Base-by-base conservation (phyloP, 2,329 filamentous ascomycete genomes). In the Alternaria triticina region DNA sequence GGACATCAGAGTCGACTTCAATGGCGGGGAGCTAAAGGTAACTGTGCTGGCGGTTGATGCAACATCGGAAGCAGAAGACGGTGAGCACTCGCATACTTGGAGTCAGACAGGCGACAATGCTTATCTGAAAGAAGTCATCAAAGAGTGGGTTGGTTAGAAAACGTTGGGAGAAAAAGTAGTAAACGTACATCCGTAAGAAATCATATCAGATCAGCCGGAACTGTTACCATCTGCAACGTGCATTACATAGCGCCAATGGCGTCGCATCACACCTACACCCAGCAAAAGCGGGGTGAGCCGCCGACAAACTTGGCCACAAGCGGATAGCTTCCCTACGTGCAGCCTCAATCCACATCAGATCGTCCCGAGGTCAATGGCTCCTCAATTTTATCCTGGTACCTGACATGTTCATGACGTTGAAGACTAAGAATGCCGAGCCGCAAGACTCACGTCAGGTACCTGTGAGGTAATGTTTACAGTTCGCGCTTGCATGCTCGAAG, bases 371-470 rank as follows among this genome's bases (percentile, higher is more conserved):
- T 40, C 36, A 40, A 54, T 56, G 36, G 28, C 28, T 58, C 60
- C 52, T 47, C 54, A 50, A 57, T 22, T 52, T 40, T 57, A 59
- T 27, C 59, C 66, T 55, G 52, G 61, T 59, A 62, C 47, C 59
- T 70, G 67, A 70, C 69, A 72, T 65, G 60, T 25, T 46, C 62
- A 73, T 73, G 70, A 72, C 70, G 70, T 40, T 70, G 65, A 63
- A 70, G 70, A 72, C 65, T 55, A 59, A 17, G 15, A n/a, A 12
- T 50, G 60, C 49, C 49, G 27, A 20, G 49, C 12, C 22, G 20
- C 30, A 40, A 43, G n/a, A 47, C 59, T 43, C 1, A 13, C 13
- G 15, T 50, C 30, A 59, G 22, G 40, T 61, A 47, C 23, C 54
- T 64, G 59, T 40, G 36, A 65, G 61, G 64, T 70, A 58, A 64